phyloP scores from a whole-genome alignment of 441 rosid genomes.

The Capsella rubella region DNA sequence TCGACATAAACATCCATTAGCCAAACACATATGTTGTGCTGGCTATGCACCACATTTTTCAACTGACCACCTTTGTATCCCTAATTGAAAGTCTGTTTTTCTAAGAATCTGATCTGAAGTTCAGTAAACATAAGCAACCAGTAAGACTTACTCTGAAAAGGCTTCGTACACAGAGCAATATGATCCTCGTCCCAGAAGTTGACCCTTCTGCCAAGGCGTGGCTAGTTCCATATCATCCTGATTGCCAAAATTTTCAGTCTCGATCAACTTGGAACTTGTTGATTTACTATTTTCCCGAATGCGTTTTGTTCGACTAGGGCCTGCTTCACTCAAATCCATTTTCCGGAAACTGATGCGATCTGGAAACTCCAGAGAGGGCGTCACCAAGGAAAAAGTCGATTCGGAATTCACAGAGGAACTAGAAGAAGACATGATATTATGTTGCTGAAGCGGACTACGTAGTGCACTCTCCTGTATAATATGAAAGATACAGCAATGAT shows the following conservation, averaged over 20 bases:
- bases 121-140: neutral
- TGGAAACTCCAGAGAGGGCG: neutral
- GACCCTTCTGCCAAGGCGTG: constrained; percentile 59
- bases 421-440: neutral
- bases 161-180: no score
- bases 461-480: no score
- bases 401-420: neutral
- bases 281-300: neutral
- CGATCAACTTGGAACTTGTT: neutral
- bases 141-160: constrained; percentile 25
- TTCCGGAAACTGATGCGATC: neutral
- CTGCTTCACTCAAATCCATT: constrained; percentile 35
- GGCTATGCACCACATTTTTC: neutral
- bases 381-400: neutral
- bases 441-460: no score
- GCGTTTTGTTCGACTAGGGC: constrained; percentile 26
- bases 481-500: no score
- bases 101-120: no score
- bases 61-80: neutral
- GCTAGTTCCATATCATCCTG: constrained; percentile 13
- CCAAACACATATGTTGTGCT: neutral
- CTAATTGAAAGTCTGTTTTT: neutral
- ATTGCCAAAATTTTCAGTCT: neutral
- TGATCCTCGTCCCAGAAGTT: no score
- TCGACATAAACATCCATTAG: constrained; percentile 15